These are phyloP conservation scores for Solanum chilense DNA, from an alignment of 257 asterid species.

Conservation along the genomic window DNA sequence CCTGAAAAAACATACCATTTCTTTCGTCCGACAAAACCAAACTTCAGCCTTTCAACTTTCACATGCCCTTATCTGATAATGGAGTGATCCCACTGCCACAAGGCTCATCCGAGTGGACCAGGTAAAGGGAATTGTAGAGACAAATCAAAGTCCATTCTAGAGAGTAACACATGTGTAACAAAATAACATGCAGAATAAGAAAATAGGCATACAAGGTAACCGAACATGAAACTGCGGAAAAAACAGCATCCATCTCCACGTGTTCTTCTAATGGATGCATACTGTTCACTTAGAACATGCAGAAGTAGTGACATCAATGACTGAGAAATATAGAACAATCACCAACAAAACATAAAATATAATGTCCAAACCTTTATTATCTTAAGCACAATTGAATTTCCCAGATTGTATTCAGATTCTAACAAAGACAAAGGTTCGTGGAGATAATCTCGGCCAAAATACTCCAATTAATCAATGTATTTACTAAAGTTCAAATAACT, in stretches of 20 bases:
- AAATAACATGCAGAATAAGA: neutral
- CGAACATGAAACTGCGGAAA: constrained; percentile 94
- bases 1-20: neutral
- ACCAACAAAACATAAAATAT: neutral
- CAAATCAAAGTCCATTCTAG: no score
- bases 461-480: no score
- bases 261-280: no score
- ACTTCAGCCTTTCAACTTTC: neutral
- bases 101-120: neutral
- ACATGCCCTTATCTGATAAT: neutral
- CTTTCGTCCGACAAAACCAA: neutral
- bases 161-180: neutral
- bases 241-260: constrained; percentile 96
- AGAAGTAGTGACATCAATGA: no score
- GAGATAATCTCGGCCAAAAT: no score
- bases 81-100: neutral
- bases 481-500: no score
- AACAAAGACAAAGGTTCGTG: no score
- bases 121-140: neutral
- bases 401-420: no score
- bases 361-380: no score
- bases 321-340: no score
- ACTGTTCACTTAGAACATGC: no score
- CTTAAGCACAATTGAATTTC: no score
- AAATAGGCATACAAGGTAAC: constrained; percentile 57